Evolutionary conservation across 257 asterid species (phyloP), one percentile per base, ranked within the genome.

Genomic region (Petunia secreta): DNA sequence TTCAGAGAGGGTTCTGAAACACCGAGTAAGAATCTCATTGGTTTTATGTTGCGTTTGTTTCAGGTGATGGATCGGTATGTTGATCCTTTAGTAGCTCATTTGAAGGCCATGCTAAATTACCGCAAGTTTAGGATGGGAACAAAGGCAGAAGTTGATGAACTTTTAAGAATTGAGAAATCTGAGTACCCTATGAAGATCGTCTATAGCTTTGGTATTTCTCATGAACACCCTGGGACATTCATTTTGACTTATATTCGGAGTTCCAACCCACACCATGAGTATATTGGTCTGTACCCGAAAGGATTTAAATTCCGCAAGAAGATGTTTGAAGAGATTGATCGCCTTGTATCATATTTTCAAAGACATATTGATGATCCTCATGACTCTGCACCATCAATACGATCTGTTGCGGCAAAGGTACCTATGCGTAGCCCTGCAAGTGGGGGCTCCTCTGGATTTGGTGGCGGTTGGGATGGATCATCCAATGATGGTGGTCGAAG

Each of bases 1-100:
- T 25, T 25, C 25, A 25, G 25, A 25, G 25, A 25, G 25, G 25
- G 25, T 25, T 25, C 25, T 44, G 62, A 0, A 80, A 74, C 63
- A 44, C 41, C 25, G 25, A 25, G 25, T 50, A 11, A 50, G 46
- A 50, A 50, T 37, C 59, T 25, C 14, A 4, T 50, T 53, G 46
- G 58, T n/a, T 63, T 38, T 65, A 53, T 84, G 34, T 63, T 80
- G 6, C 65, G 78, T 37, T 63, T 80, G 14, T 75, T 76, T 79
- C 85, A 96, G 99, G 97, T 96, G 59, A 94, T 91, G 97, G 99
- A 96, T 89, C 98, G 98, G 10, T 94, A 96, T 81, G 98, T 96
- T 87, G 99, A 94, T 89, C 99, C 99, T 16, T 86, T 96, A 84
- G 97, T 94, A 59, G 86, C 94, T 84, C 96, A 92, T 86, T 83